A percentile compares a stretch with the other conserved stretches of the same genome.
These are phyloP conservation scores for Leccinum angustisporum DNA, from an alignment of 1,284 basidiomycete genomes.

Conservation along the genomic window DNA sequence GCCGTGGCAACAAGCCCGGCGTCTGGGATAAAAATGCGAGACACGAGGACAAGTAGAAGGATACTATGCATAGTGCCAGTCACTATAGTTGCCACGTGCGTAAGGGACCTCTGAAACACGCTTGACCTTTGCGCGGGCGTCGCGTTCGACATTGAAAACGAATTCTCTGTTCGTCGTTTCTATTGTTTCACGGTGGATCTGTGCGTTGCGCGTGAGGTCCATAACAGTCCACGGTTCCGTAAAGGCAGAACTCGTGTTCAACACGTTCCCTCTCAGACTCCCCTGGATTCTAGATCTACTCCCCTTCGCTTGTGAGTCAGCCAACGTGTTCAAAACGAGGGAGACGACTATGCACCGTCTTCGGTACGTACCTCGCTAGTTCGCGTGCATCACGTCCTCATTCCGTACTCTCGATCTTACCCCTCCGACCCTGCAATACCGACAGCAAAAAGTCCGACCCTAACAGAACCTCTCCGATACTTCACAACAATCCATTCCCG, in stretches of 20 bases:
- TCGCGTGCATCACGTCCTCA: conserved; percentile 20
- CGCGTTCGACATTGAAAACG: conserved; percentile 3
- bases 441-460: conserved; percentile 33
- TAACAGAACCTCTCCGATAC: conserved; percentile 16
- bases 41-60: conserved; percentile 2
- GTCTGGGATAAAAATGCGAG: conserved; percentile 6
- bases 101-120: neutral
- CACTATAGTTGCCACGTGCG: neutral
- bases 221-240: conserved; percentile 15
- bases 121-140: neutral
- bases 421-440: conserved; percentile 26
- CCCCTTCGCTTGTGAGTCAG: conserved; percentile 22
- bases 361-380: conserved; percentile 58
- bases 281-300: conserved; percentile 30
- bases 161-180: neutral
- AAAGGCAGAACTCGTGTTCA: conserved; percentile 59
- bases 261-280: conserved; percentile 57
- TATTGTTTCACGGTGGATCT: neutral
- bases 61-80: no score
- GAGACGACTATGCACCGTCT: conserved; percentile 67
- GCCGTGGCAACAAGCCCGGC: conserved; percentile 1
- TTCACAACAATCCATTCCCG: conserved; percentile 19
- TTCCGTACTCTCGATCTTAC: conserved; percentile 32
- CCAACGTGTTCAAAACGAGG: conserved; percentile 72
- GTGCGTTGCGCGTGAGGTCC: conserved; percentile 1